phyloP scores from a whole-genome alignment of 176 grass and related monocot genomes.

The Ensete ventricosum region DNA sequence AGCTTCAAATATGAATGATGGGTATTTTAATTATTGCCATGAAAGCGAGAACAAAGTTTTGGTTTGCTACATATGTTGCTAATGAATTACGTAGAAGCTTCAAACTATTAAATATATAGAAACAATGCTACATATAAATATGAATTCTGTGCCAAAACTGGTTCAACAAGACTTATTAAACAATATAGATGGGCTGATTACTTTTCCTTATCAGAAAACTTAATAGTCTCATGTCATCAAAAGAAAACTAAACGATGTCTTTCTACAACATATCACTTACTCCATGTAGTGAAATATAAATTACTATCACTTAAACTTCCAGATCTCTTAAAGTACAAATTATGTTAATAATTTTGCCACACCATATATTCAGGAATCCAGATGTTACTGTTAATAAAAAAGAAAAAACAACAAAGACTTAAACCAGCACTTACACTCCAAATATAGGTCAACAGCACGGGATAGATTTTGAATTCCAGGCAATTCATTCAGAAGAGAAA shows the following conservation, averaged over 20 bases:
- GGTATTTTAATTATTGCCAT: background rate
- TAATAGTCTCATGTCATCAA: background rate
- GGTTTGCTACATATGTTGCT: background rate
- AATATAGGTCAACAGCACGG: conserved; percentile 82
- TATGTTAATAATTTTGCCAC: no score
- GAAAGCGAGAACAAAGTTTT: background rate
- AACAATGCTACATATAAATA: no score
- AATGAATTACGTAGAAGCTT: background rate
- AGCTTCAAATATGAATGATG: background rate
- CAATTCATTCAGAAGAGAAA: conserved; percentile 68
- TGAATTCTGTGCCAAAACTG: no score
- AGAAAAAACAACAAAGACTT: background rate
- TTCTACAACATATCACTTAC: no score
- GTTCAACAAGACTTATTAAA: background rate
- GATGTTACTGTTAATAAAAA: background rate
- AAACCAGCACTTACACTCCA: conserved; percentile 60
- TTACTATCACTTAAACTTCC: no score
- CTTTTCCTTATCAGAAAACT: background rate
- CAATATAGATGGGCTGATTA: background rate
- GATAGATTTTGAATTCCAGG: conserved; percentile 70
- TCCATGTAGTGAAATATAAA: no score
- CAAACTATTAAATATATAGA: no score
- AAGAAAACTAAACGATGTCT: background rate
- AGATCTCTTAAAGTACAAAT: no score
- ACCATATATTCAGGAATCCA: no score